These are phyloP conservation scores for Penicillium thymicola DNA, from an alignment of 2,329 filamentous ascomycete species.

Conservation along the genomic window DNA sequence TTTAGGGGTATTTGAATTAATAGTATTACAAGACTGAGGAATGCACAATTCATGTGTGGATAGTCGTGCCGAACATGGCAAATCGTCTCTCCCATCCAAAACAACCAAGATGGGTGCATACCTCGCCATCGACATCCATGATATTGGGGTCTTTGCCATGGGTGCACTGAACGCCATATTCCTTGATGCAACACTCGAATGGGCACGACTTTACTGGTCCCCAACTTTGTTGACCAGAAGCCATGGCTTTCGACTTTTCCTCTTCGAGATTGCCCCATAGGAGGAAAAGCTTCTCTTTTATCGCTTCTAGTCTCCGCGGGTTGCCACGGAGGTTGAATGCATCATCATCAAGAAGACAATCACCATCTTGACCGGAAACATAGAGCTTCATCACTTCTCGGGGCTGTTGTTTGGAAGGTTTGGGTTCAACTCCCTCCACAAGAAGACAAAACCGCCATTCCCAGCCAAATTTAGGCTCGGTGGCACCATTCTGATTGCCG, in stretches of 20 bases:
- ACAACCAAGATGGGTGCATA: constrained; percentile 41
- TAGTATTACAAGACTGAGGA: neutral
- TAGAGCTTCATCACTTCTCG: constrained; percentile 62
- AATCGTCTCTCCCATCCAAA: constrained; percentile 62
- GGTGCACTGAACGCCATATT: constrained; percentile 59
- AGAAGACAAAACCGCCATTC: constrained; percentile 81
- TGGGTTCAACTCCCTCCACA: constrained; percentile 63
- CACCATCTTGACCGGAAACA: constrained; percentile 60
- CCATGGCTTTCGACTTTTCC: constrained; percentile 47
- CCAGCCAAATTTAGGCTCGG: constrained; percentile 50
- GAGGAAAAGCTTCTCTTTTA: constrained; percentile 69
- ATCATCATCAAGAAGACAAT: constrained; percentile 54
- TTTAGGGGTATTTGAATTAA: constrained; percentile 2
- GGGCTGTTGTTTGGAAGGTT: constrained; percentile 31
- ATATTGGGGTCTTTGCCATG: constrained; percentile 36
- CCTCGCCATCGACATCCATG: constrained; percentile 35
- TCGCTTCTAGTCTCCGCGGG: constrained; percentile 43
- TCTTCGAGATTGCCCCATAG: constrained; percentile 88
- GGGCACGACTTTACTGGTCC: constrained; percentile 49
- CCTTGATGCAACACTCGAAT: constrained; percentile 67
- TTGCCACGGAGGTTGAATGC: constrained; percentile 58
- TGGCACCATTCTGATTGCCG: constrained; percentile 10
- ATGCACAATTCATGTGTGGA: constrained; percentile 34
- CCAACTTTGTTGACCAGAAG: constrained; percentile 15
- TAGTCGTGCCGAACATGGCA: constrained; percentile 63